Conservation (phyloP, 2,329 filamentous ascomycete species). For the Chaetothyriales sp. region DNA sequence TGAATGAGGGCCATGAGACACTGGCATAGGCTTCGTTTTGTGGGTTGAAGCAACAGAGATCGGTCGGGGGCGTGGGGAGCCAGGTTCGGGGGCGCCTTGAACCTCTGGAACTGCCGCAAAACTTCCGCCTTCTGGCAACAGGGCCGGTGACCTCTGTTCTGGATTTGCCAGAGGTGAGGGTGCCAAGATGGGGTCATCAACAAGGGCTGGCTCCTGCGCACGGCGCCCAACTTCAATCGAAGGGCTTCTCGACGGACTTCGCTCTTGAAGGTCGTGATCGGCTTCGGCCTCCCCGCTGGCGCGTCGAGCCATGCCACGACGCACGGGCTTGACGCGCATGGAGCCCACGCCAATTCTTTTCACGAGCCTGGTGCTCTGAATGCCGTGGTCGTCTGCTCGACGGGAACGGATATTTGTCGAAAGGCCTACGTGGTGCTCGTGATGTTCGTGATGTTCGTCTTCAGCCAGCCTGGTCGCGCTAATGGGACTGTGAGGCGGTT, state of each 20-base stretch:
- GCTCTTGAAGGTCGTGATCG: conserved; percentile 17
- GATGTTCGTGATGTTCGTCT: not conserved
- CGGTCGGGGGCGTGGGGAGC: not conserved
- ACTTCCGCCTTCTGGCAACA: not conserved
- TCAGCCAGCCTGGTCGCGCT: conserved; percentile 4
- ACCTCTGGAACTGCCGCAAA: not conserved
- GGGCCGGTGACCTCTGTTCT: conserved; percentile 13
- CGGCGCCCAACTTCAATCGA: conserved; percentile 18
- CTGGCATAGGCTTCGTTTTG: conserved; percentile 26
- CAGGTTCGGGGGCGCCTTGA: not conserved
- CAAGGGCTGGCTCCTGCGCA: conserved; percentile 19
- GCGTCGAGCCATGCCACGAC: conserved; percentile 49
- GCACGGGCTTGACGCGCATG: conserved; percentile 65
- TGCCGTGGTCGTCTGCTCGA: conserved; percentile 47
- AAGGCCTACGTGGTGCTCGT: conserved; percentile 17
- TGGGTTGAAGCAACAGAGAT: conserved; percentile 10
- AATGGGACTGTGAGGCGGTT: not conserved
- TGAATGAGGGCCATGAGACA: conserved; percentile 25
- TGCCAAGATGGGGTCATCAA: conserved; percentile 16
- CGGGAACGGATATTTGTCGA: conserved; percentile 26
- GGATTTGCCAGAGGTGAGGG: conserved; percentile 12
- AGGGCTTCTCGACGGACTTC: conserved; percentile 7
- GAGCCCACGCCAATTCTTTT: conserved; percentile 63
- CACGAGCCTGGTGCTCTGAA: conserved; percentile 60
- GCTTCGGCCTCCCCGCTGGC: conserved; percentile 50